Evolutionary conservation across 164 flowering plant species (phyloP), one percentile per base, ranked within the genome.

Genomic region (Euptelea pleiosperma): DNA sequence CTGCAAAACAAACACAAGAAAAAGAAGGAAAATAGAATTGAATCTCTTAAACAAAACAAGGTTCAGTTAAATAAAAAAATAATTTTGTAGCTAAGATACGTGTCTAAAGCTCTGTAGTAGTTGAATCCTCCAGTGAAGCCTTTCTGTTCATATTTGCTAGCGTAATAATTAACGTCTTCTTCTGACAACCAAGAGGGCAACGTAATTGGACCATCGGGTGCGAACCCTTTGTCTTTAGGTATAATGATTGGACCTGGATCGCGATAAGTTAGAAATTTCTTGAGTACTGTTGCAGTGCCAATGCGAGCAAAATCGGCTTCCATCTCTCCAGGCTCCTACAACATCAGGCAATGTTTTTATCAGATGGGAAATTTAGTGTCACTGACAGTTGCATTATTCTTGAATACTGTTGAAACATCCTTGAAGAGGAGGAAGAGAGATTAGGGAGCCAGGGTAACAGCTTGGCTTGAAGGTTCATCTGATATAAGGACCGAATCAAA

Each of bases 81-180:
- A n/a, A n/a, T n/a, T n/a, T 6, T 9, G 12, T 11, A 2, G 14
- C 34, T 10, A 24, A 71, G 83, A 25, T 74, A 88, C 91, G 75
- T 52, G 62, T 82, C 68, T 54, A 82, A 12, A 42, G 73, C 78
- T 63, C 91, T 79, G 53, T 86, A 89, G 61, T 82, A 86, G 64
- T 84, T 86, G 43, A 89, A 52, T 54, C 82, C 93, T 29, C 96
- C 93, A 2, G 89, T 79, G 72, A 89, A 89, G 59, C 96, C 96
- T 16, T 30, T 64, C 39, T 70, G 50, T 16, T 46, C 47, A 60
- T 70, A 86, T 67, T 78, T 81, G 52, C 33, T 58, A 28, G 76
- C 76, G 63, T 73, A 86, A 25, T 79, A 89, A 12, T 68, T 48
- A 12, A 82, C 54, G 48, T 86, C 91, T 22, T 78, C 81, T 43